These are phyloP conservation scores for Dendrobium chrysotoxum DNA, from an alignment of 106 monocot genomes.

Conservation along the genomic window DNA sequence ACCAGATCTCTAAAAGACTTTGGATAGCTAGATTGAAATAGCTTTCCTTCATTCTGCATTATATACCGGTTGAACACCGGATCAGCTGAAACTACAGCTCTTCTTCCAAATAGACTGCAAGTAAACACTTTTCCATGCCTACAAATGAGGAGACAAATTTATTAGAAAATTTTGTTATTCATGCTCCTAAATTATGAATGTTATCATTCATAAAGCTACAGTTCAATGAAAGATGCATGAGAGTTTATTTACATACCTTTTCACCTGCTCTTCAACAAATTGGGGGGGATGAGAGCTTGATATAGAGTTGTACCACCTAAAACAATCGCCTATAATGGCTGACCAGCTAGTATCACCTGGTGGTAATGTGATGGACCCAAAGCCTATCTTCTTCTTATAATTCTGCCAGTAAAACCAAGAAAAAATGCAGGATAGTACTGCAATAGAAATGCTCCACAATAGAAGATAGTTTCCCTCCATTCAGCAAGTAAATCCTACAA, in stretches of 20 bases:
- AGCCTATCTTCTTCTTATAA: background rate
- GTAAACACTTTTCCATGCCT: constrained; percentile 42
- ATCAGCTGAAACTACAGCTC: constrained; percentile 41
- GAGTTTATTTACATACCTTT: constrained; percentile 10
- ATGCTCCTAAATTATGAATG: background rate
- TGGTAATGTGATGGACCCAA: constrained; percentile 12
- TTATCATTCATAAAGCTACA: background rate
- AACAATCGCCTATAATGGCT: constrained; percentile 17
- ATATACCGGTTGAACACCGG: constrained; percentile 35
- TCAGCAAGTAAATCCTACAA: background rate
- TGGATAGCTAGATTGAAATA: constrained; percentile 41
- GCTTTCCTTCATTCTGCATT: constrained; percentile 34
- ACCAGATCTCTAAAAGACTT: constrained; percentile 42
- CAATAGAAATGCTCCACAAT: background rate
- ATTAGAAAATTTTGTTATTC: background rate
- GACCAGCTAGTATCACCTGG: constrained; percentile 27
- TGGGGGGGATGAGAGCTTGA: constrained; percentile 32
- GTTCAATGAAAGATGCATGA: background rate
- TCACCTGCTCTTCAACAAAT: constrained; percentile 32
- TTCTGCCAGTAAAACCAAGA: background rate
- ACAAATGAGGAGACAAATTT: background rate
- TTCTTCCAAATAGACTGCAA: constrained; percentile 31
- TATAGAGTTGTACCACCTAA: constrained; percentile 24
- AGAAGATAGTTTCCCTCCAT: constrained; percentile 13
- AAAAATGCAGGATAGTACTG: constrained; percentile 3